These are phyloP conservation scores for Trichoderma sp. DNA, from an alignment of 2,329 filamentous ascomycete species.

Conservation along the genomic window DNA sequence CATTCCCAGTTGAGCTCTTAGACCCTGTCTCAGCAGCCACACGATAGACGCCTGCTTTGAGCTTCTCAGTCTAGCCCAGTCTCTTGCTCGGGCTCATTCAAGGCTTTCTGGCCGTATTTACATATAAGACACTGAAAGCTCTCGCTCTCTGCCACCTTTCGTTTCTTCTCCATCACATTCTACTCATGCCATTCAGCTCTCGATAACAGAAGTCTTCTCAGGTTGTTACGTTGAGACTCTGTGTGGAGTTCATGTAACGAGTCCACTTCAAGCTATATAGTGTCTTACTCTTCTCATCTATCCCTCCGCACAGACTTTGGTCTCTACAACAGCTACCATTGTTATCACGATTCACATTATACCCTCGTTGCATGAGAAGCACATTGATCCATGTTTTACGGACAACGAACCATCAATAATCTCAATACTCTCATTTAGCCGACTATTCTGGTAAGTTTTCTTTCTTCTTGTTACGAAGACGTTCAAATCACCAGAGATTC, in stretches of 20 bases:
- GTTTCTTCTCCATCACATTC: background rate
- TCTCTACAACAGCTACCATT: background rate
- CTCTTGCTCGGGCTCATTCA: background rate
- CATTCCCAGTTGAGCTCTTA: conserved; percentile 43
- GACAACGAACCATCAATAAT: background rate
- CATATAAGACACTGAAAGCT: conserved; percentile 14
- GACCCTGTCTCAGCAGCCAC: conserved; percentile 51
- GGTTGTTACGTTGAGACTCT: background rate
- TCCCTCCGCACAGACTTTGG: background rate
- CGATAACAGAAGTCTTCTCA: background rate
- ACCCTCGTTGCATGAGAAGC: background rate
- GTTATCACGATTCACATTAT: background rate
- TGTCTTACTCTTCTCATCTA: background rate
- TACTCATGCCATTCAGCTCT: background rate
- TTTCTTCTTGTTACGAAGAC: background rate
- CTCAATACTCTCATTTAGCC: background rate
- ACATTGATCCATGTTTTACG: background rate
- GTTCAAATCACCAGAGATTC: background rate
- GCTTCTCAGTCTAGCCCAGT: conserved; percentile 6
- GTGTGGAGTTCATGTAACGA: background rate
- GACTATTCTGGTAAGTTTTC: background rate
- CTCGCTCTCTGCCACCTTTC: background rate
- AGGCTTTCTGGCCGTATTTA: conserved; percentile 2
- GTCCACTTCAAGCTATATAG: background rate
- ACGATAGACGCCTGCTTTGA: conserved; percentile 37